phyloP scores from a whole-genome alignment of 1,139 yeast species.

The Candida glucosophila region DNA sequence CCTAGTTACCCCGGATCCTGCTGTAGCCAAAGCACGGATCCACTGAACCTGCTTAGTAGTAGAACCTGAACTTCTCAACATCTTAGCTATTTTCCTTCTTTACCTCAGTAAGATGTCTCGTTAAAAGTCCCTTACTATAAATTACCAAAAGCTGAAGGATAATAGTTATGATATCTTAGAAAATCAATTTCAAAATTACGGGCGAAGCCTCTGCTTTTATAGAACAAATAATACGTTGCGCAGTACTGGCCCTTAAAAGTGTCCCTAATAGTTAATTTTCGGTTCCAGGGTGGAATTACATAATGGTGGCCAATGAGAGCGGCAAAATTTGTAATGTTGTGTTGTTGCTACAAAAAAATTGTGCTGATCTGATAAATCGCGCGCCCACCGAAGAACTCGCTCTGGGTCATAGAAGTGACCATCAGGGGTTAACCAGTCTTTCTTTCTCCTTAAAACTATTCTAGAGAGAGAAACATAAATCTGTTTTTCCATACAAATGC shows the following conservation, averaged over 20 bases:
- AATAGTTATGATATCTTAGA: slow-evolving; percentile 1
- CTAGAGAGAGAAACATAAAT: too few species aligned
- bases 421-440: too few species aligned
- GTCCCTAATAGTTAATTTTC: not conserved
- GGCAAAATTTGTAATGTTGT: not conserved
- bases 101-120: slow-evolving; percentile 1
- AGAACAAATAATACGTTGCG: too few species aligned
- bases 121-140: not conserved
- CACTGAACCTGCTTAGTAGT: slow-evolving; percentile 21
- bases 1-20: slow-evolving; percentile 57
- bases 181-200: too few species aligned
- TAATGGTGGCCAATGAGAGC: not conserved
- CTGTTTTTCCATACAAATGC: too few species aligned
- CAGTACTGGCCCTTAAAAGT: not conserved
- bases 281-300: slow-evolving; percentile 1
- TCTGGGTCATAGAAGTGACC: too few species aligned
- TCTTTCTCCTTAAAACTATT: too few species aligned
- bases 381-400: too few species aligned
- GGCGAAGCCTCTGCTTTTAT: slow-evolving; percentile 1
- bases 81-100: slow-evolving; percentile 8
- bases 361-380: too few species aligned
- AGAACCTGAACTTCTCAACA: slow-evolving; percentile 36
- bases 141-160: slow-evolving; percentile 1
- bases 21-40: slow-evolving; percentile 70
- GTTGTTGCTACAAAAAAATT: not conserved